Evolutionary conservation across 192 early-diverging fungal species (phyloP).

Genomic region (Chytriomyces sp.): DNA sequence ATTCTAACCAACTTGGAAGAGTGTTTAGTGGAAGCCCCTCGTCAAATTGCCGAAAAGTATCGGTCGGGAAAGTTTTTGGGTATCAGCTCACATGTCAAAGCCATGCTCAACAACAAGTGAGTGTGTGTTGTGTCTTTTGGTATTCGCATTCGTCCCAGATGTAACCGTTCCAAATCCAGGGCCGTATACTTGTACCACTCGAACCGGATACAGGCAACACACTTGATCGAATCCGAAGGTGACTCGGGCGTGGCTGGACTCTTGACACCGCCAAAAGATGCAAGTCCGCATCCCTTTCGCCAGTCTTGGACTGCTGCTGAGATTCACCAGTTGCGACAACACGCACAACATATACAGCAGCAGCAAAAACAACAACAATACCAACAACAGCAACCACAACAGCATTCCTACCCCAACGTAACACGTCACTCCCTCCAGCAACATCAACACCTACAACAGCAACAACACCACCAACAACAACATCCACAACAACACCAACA

Average conservation of each 20-base stretch:
- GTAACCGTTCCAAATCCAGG: background rate
- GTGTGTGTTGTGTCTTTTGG: background rate
- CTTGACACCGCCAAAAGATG: slow-evolving; percentile 26
- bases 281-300: slow-evolving; percentile 5
- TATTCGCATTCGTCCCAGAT: background rate
- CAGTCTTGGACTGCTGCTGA: background rate
- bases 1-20: slow-evolving; percentile 13
- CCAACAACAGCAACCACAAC: background rate
- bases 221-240: background rate
- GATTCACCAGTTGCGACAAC: background rate
- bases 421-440: background rate
- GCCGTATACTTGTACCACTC: background rate
- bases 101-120: slow-evolving; percentile 20
- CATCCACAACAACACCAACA: background rate
- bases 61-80: slow-evolving; percentile 2
- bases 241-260: background rate
- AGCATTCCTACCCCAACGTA: background rate
- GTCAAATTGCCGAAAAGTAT: slow-evolving; percentile 24
- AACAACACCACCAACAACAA: background rate
- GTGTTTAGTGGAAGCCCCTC: slow-evolving; percentile 12
- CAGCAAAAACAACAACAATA: background rate
- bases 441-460: background rate
- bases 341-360: background rate
- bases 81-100: slow-evolving; percentile 7
- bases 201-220: background rate